A percentile compares a stretch with the other conserved stretches of the same genome.
Conservation (phyloP, 2,329 filamentous ascomycete species). For the Trichoderma koningii region DNA sequence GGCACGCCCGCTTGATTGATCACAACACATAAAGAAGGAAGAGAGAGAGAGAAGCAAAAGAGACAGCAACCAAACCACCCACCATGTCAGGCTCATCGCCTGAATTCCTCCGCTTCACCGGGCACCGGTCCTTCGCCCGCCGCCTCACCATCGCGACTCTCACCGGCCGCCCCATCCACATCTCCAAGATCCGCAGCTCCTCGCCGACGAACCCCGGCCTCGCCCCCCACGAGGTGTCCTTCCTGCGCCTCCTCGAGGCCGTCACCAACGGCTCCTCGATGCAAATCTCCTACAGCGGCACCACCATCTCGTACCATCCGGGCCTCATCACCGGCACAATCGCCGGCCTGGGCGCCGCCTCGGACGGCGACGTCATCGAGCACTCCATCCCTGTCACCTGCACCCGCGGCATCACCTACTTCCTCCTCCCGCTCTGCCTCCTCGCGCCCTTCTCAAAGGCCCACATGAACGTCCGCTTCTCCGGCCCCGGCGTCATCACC, state of each 20-base stretch:
- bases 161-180: conserved; percentile 84
- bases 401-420: conserved; percentile 84
- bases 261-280: conserved; percentile 94
- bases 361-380: conserved; percentile 70
- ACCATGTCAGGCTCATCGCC: conserved; percentile 46
- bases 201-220: conserved; percentile 87
- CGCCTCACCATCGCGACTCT: conserved; percentile 89
- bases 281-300: conserved; percentile 95
- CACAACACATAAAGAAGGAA: background rate
- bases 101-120: conserved; percentile 73
- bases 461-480: conserved; percentile 86
- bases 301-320: conserved; percentile 86
- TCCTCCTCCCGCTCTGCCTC: conserved; percentile 83
- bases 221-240: conserved; percentile 89
- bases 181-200: conserved; percentile 88
- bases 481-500: conserved; percentile 90
- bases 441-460: conserved; percentile 92
- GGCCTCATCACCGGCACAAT: conserved; percentile 88
- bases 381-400: conserved; percentile 79
- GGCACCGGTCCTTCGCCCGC: conserved; percentile 78
- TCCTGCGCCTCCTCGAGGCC: conserved; percentile 89
- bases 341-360: conserved; percentile 68
- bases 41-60: background rate
- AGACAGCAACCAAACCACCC: background rate
- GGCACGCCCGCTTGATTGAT: background rate